Evolutionary conservation across 129 eudicot species (phyloP), one percentile per base, ranked within the genome.

Genomic region (Gnaphalium uliginosum): DNA sequence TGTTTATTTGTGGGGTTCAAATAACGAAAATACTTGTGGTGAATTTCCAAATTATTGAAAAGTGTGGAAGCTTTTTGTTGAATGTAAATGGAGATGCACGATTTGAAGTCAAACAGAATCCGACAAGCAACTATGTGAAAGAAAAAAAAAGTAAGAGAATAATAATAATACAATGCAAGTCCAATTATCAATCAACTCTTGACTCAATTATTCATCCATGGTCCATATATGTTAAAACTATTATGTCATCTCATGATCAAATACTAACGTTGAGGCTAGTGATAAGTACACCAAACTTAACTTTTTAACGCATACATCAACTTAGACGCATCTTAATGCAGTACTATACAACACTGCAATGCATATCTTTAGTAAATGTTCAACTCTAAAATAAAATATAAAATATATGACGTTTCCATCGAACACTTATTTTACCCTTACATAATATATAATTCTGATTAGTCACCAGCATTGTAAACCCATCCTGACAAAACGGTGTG

Each of bases 61-160:
- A 35, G 35, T 22, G n/a, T 27, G n/a, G 29, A 27, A 27, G 35
- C 72, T 65, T 65, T 75, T 50, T 22, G 54, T 64, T 50, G 51
- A 30, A 65, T 75, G 21, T 21, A 64, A 27, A 26, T 46, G 66
- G 66, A 50, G 79, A 48, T 65, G 73, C 64, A 21, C 53, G 33
- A 64, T 64, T 29, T 64, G 48, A 54, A 72, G 78, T 79, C 78
- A 79, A 79, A 73, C 64, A 73, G 11, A 51, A 54, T 66, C 37
- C 79, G 69, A 79, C 79, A 79, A 66, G 68, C 14, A 27, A 37
- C 60, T 79, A 79, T 79, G 83, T 73, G 79, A 62, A 58, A 24
- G 73, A 79, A 65, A 62, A 58, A 24, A 79, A 79, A 65, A 73
- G 75, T 22, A 73, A 64, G n/a, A 37, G 69, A 54, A 63, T 21